Conservation (phyloP, 108 stramenopile genomes). For the Pseudonitzschia pungens region DNA sequence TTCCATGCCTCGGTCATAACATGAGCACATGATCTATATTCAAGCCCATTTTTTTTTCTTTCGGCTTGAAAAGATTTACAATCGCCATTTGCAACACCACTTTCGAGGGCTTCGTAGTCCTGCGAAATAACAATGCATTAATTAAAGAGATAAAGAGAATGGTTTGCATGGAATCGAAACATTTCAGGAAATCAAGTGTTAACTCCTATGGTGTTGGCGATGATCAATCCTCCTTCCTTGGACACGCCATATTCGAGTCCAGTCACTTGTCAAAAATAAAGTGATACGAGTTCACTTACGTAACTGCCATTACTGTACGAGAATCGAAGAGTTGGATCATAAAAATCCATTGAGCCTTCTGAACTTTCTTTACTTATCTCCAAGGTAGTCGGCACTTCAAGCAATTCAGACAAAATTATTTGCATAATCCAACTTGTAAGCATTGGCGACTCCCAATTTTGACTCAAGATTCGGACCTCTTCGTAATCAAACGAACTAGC, state of each 20-base stretch:
- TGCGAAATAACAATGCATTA: background rate
- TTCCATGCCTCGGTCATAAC: conserved; percentile 34
- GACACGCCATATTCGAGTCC: too few relatives aligned
- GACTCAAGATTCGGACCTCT: conserved; percentile 35
- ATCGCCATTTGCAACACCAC: conserved; percentile 12
- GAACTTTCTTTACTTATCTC: conserved; percentile 14
- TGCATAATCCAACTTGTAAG: conserved; percentile 42
- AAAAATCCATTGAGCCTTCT: conserved; percentile 30
- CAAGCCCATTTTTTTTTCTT: background rate
- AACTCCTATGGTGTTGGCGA: too few relatives aligned
- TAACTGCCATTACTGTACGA: conserved; percentile 22
- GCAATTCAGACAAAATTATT: conserved; percentile 41
- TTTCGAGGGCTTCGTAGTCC: conserved; percentile 23
- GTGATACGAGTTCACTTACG: background rate
- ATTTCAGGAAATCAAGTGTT: too few relatives aligned
- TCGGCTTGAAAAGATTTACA: conserved; percentile 7
- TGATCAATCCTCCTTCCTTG: too few relatives aligned
- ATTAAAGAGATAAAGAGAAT: too few relatives aligned
- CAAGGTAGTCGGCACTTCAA: conserved; percentile 38
- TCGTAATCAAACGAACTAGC: conserved; percentile 15
- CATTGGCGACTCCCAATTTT: conserved; percentile 43
- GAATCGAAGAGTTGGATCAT: conserved; percentile 20
- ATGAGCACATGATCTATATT: conserved; percentile 23
- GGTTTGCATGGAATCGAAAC: too few relatives aligned
- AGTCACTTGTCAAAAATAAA: too few relatives aligned